phyloP scores from a whole-genome alignment of 768 basidiomycete species.

The Gloeopeniophorella convolvens region DNA sequence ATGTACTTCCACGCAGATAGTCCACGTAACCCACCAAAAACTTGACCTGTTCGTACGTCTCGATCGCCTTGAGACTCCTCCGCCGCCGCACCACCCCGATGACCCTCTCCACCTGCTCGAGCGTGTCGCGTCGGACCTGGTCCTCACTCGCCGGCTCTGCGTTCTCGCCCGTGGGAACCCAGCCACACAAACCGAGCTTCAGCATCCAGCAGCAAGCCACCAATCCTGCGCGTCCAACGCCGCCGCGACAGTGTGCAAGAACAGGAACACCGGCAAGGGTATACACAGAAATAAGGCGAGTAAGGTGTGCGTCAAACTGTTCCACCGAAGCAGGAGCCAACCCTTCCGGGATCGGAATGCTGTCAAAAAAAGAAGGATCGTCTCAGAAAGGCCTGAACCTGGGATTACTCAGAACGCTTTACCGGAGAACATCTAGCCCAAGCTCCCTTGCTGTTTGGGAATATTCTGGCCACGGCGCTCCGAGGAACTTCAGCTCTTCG shows the following conservation, averaged over 20 bases:
- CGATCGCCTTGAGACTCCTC: constrained; percentile 84
- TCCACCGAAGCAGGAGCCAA: constrained; percentile 60
- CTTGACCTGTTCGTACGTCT: constrained; percentile 88
- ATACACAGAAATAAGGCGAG: constrained; percentile 59
- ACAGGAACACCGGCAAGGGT: constrained; percentile 66
- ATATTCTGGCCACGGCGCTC: constrained; percentile 84
- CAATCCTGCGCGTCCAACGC: constrained; percentile 88
- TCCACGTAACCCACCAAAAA: constrained; percentile 77
- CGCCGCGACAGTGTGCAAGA: constrained; percentile 89
- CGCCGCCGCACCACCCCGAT: constrained; percentile 69
- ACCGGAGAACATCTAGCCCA: constrained; percentile 80
- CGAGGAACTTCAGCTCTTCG: constrained; percentile 74
- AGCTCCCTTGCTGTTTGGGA: constrained; percentile 48
- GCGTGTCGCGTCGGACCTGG: constrained; percentile 38
- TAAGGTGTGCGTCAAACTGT: constrained; percentile 59
- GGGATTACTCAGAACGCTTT: constrained; percentile 16
- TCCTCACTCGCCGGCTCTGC: neutral
- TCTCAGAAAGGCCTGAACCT: constrained; percentile 1
- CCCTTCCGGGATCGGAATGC: constrained; percentile 87
- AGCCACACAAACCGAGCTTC: constrained; percentile 84
- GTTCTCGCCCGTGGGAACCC: constrained; percentile 33
- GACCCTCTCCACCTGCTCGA: constrained; percentile 64
- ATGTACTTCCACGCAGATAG: constrained; percentile 36
- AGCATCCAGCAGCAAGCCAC: constrained; percentile 91
- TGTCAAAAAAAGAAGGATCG: constrained; percentile 29